Base-by-base conservation (phyloP, 2,329 filamentous ascomycete species). In the Eutypella sp. region DNA sequence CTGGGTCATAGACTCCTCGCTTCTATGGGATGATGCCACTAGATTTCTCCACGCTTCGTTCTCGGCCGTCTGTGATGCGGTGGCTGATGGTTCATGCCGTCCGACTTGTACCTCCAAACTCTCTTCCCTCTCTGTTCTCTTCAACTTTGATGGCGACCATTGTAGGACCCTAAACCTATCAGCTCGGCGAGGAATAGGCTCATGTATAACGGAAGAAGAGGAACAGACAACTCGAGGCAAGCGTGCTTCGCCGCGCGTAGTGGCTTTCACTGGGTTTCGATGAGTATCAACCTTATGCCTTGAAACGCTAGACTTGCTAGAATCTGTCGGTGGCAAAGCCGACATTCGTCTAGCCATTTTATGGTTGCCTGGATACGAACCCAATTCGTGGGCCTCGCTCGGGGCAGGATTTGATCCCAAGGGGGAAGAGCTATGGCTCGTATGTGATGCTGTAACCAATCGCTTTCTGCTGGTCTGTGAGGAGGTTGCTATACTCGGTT, bases 51-150 rank as follows among this genome's bases (percentile, higher is more conserved):
- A 62, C 31, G 22, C 38, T 13, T 49, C 43, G 8, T 59, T 52
- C 7, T 59, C 56, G 3, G 47, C 49, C 38, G 52, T 49, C 44
- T 58, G 52, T 10, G 55, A 57, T 31, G 41, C 16, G 19, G 52
- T 48, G 19, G 58, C 46, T 10, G 49, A 47, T 25, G 42, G 41
- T 16, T 45, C 33, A 29, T 53, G 52, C 39, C 42, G 50, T 38
- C 56, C 56, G 25, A 58, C 47, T 42, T 63, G 56, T 27, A 62
- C 57, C 22, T 56, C 37, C 47, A 63, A 50, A 41, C 60, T 63
- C 25, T 47, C 47, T 41, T 46, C 36, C 36, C 51, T 48, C 16
- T 56, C 51, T 15, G 58, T 36, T 37, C 51, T 48, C 16, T 56
- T 50, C 11, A 57, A 56, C 19, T 22, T 42, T 4, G 53, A 44